Percentiles rank a stretch among this genome's conserved stretches.
Conservation (phyloP, 2,329 filamentous ascomycete species). For the Bipolaris bicolor region DNA sequence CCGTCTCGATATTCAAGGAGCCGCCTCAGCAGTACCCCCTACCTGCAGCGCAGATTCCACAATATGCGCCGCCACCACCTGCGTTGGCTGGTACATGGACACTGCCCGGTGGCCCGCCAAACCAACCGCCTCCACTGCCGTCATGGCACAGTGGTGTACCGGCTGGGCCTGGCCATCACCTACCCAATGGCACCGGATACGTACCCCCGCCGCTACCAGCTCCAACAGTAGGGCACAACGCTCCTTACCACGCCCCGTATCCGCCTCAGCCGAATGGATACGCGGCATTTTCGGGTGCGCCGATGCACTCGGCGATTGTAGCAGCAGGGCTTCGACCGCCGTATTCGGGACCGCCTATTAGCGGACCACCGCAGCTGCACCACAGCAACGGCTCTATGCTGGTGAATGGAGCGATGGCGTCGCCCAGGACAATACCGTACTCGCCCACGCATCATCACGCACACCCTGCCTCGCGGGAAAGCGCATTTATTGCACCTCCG, state of each 20-base stretch:
- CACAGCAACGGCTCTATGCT: slow-evolving; percentile 41
- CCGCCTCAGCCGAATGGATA: slow-evolving; percentile 44
- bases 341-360: slow-evolving; percentile 37
- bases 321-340: slow-evolving; percentile 36
- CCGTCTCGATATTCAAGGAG: slow-evolving; percentile 37
- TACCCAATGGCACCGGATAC: slow-evolving; percentile 43
- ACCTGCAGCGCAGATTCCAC: slow-evolving; percentile 40
- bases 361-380: slow-evolving; percentile 42
- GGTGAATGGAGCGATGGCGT: slow-evolving; percentile 46
- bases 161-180: slow-evolving; percentile 31
- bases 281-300: slow-evolving; percentile 38
- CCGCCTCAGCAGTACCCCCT: slow-evolving; percentile 43
- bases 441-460: slow-evolving; percentile 46
- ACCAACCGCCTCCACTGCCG: slow-evolving; percentile 39
- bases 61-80: slow-evolving; percentile 30
- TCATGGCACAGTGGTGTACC: slow-evolving; percentile 40
- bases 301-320: slow-evolving; percentile 39
- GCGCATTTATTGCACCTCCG: slow-evolving; percentile 41
- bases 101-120: slow-evolving; percentile 26
- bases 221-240: slow-evolving; percentile 32
- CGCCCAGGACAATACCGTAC: slow-evolving; percentile 44
- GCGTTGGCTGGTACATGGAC: slow-evolving; percentile 31
- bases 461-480: slow-evolving; percentile 45
- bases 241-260: slow-evolving; percentile 44
- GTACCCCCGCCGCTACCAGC: slow-evolving; percentile 31